Conservation (phyloP, 345 rosid genomes). For the Dipteronia sinensis region DNA sequence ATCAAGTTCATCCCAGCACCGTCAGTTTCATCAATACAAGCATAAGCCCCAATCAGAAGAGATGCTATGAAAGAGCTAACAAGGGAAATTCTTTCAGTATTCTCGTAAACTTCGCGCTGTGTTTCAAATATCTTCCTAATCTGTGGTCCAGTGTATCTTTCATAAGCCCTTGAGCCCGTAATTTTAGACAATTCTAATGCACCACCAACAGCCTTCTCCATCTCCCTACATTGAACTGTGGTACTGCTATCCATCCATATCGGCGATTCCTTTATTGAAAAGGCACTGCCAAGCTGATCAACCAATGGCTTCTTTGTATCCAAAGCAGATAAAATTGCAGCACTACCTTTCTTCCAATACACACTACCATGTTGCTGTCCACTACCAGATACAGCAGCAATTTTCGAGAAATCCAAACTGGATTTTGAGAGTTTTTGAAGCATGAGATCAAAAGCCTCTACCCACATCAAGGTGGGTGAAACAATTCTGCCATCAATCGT, state of each 20-base stretch:
- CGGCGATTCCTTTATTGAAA: conserved; percentile 76
- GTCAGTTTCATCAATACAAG: conserved; percentile 83
- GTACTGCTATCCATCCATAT: conserved; percentile 98
- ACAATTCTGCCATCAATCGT: conserved; percentile 69
- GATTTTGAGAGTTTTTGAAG: conserved; percentile 58
- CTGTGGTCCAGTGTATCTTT: conserved; percentile 90
- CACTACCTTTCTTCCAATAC: conserved; percentile 79
- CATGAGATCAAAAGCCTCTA: conserved; percentile 88
- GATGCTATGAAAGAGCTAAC: conserved; percentile 98
- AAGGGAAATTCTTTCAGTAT: conserved; percentile 84
- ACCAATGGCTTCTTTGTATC: conserved; percentile 54
- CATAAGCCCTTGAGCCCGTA: conserved; percentile 82
- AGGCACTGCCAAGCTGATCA: conserved; percentile 64
- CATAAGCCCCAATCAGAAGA: conserved; percentile 70
- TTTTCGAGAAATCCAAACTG: conserved; percentile 60
- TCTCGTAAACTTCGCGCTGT: conserved; percentile 46
- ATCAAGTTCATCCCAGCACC: conserved; percentile 98
- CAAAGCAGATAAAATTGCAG: conserved; percentile 51
- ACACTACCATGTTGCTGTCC: conserved; percentile 99
- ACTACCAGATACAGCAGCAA: conserved; percentile 84
- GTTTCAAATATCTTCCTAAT: conserved; percentile 64
- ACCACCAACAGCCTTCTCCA: conserved; percentile 90
- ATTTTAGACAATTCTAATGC: conserved; percentile 68
- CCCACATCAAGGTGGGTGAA: conserved; percentile 98
- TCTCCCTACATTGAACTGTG: conserved; percentile 75